A percentile compares a stretch with the other conserved stretches of the same genome.
Evolutionary conservation across 1,139 yeast genomes (phyloP).

Genomic region (Meyerozyma guilliermondii): DNA sequence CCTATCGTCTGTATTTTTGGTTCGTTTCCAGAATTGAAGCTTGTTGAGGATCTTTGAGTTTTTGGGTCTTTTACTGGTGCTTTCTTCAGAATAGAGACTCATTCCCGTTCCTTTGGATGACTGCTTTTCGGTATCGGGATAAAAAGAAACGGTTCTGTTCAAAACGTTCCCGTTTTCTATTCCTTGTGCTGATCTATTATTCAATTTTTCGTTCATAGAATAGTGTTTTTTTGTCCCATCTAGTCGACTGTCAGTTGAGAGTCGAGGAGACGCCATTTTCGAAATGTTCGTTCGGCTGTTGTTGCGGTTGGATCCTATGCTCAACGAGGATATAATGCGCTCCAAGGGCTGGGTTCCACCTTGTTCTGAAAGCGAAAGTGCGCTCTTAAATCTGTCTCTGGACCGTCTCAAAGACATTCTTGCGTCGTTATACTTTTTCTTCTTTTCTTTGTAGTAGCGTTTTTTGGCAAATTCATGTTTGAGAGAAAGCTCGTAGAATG

Average conservation of each 20-base stretch:
- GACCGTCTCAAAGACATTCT: slow-evolving; percentile 43
- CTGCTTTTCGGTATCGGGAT: slow-evolving; percentile 24
- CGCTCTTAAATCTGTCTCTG: slow-evolving; percentile 45
- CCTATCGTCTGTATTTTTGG: slow-evolving; percentile 3
- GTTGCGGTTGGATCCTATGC: slow-evolving; percentile 26
- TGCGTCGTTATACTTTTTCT: slow-evolving; percentile 36
- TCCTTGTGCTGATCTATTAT: not conserved
- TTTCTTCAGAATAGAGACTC: slow-evolving; percentile 3
- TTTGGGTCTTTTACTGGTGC: slow-evolving; percentile 14
- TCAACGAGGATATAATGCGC: slow-evolving; percentile 34
- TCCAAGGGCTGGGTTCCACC: slow-evolving; percentile 34
- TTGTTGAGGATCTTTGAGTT: slow-evolving; percentile 27
- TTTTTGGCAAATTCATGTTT: slow-evolving; percentile 54
- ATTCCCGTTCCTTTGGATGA: slow-evolving; percentile 9
- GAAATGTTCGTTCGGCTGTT: slow-evolving; percentile 9
- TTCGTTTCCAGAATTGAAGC: slow-evolving; percentile 39
- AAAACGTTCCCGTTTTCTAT: slow-evolving; percentile 2
- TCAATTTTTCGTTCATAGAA: not conserved
- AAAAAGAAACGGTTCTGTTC: slow-evolving; percentile 31
- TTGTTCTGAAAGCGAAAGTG: slow-evolving; percentile 28
- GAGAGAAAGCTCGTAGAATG: slow-evolving; percentile 71
- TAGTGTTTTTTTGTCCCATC: not conserved
- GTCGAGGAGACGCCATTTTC: slow-evolving; percentile 7
- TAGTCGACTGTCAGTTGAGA: not conserved
- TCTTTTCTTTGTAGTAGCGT: slow-evolving; percentile 29